Evolutionary conservation across 441 rosid species (phyloP).

Genomic region (Mallotus repandus): DNA sequence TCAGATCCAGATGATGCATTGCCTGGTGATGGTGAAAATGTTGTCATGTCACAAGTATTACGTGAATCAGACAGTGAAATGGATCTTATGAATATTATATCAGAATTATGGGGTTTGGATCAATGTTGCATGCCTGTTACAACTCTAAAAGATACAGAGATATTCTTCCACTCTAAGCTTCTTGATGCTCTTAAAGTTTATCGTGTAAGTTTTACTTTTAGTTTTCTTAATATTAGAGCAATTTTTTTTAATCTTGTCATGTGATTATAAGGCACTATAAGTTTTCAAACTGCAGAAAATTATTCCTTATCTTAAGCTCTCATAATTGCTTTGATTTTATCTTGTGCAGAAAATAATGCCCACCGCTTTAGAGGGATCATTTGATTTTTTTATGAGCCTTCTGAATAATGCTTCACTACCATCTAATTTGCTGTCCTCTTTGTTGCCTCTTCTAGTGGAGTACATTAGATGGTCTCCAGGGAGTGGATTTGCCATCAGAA

Average conservation of each 20-base stretch:
- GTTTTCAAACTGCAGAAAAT: conserved; percentile 1
- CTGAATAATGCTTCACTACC: conserved; percentile 55
- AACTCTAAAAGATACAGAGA: conserved; percentile 56
- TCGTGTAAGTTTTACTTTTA: conserved; percentile 48
- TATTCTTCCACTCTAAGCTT: conserved; percentile 65
- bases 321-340: conserved; percentile 25
- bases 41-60: conserved; percentile 28
- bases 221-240: not conserved
- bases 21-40: conserved; percentile 33
- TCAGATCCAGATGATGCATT: conserved; percentile 36
- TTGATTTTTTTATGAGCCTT: conserved; percentile 75
- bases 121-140: conserved; percentile 32
- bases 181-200: conserved; percentile 71
- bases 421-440: conserved; percentile 53
- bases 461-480: conserved; percentile 54
- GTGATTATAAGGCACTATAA: conserved; percentile 8
- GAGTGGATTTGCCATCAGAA: conserved; percentile 43
- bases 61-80: conserved; percentile 45
- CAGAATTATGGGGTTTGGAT: conserved; percentile 71
- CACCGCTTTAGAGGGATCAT: conserved; percentile 72
- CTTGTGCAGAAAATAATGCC: conserved; percentile 68
- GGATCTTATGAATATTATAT: conserved; percentile 46
- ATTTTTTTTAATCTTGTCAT: not conserved
- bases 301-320: conserved; percentile 11
- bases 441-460: conserved; percentile 67